These are phyloP conservation scores for Annulohypoxylon maeteangense DNA, from an alignment of 495 filamentous ascomycete genomes.

Conservation along the genomic window DNA sequence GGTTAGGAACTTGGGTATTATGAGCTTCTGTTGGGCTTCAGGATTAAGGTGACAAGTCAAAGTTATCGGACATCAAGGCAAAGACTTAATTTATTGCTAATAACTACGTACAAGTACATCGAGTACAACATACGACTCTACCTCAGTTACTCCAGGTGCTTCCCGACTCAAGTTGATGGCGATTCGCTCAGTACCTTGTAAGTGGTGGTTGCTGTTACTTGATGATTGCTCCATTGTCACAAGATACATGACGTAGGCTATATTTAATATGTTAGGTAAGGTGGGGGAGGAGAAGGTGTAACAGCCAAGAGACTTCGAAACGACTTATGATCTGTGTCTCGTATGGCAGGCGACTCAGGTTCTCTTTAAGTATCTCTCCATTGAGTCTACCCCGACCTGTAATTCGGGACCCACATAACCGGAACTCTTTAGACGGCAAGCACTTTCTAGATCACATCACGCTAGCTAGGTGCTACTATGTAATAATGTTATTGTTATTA, in stretches of 20 bases:
- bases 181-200: slow-evolving; percentile 26
- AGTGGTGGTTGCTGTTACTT: slow-evolving; percentile 21
- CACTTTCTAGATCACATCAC: slow-evolving; percentile 24
- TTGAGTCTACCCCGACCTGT: background rate
- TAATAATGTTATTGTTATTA: slow-evolving; percentile 7
- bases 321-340: slow-evolving; percentile 5
- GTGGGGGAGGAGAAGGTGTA: slow-evolving; percentile 27
- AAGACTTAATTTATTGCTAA: slow-evolving; percentile 26
- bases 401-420: slow-evolving; percentile 23
- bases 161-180: slow-evolving; percentile 16
- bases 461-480: background rate
- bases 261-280: slow-evolving; percentile 12
- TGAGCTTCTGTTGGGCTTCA: background rate
- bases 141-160: slow-evolving; percentile 13
- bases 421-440: slow-evolving; percentile 13
- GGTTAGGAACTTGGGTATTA: background rate
- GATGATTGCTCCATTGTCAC: slow-evolving; percentile 34
- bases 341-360: background rate
- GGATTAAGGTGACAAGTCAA: slow-evolving; percentile 21
- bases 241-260: slow-evolving; percentile 41
- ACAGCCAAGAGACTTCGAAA: slow-evolving; percentile 22
- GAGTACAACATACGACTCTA: slow-evolving; percentile 33
- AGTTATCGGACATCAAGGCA: slow-evolving; percentile 28
- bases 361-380: slow-evolving; percentile 17
- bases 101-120: slow-evolving; percentile 19